phyloP scores from a whole-genome alignment of 306 rosid species.

The Dalbergia oliveri region DNA sequence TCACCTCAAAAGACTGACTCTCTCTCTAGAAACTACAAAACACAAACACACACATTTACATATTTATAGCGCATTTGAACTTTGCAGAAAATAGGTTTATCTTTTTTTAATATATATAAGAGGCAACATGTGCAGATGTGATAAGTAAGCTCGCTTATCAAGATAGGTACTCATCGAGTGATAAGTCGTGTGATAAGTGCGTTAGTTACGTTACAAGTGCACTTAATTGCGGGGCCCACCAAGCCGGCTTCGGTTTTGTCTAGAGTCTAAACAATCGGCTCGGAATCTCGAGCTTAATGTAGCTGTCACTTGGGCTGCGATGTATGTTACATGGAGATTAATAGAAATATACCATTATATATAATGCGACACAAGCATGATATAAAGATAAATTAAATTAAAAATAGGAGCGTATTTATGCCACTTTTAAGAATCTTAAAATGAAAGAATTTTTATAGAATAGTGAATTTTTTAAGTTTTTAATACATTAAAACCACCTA shows the following conservation, averaged over 20 bases:
- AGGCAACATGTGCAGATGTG: constrained; percentile 65
- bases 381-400: too few relatives aligned
- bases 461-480: too few relatives aligned
- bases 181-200: accelerated
- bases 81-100: constrained; percentile 71
- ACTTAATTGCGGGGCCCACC: constrained; percentile 58
- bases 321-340: not conserved
- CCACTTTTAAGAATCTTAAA: too few relatives aligned
- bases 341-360: too few relatives aligned
- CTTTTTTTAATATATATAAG: constrained; percentile 69
- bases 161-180: accelerated
- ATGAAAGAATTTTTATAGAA: too few relatives aligned
- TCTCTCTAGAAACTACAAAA: constrained; percentile 58
- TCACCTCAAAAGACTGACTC: constrained; percentile 58
- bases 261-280: constrained; percentile 78
- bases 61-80: constrained; percentile 53
- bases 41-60: constrained; percentile 11
- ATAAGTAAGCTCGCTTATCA: constrained; percentile 66
- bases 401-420: too few relatives aligned
- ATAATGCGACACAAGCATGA: too few relatives aligned
- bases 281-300: constrained; percentile 79
- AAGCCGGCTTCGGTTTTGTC: constrained; percentile 82
- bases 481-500: too few relatives aligned
- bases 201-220: accelerated
- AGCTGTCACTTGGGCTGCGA: constrained; percentile 68